Base-by-base conservation (phyloP, 176 grass and related monocot genomes). In the Chloris gayana region DNA sequence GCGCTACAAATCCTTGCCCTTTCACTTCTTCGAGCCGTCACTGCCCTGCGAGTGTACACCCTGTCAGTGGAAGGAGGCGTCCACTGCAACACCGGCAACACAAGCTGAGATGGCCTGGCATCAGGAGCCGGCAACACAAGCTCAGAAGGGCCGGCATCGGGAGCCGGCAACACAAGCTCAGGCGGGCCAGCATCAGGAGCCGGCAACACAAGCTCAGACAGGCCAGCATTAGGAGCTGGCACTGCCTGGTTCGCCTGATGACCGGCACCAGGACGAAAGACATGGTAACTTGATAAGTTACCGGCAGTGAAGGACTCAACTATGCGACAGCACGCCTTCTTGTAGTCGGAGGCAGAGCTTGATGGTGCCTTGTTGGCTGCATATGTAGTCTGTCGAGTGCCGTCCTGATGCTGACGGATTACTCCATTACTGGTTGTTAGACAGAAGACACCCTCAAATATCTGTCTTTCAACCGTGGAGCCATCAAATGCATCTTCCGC, bases 281-380 rank as follows among this genome's bases (percentile, higher is more conserved):
- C 73, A 82, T 69, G 71, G 44, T 90, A 94, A 86, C 89, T 86
- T 83, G 79, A 94, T 77, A 92, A 54, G 77, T 82, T 76, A 34
- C 92, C 89, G 22, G 84, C 83, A 64, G 77, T 85, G 67, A 88
- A 91, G 29, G 85, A 89, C 77, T 98, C 95, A 12, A 92, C 89
- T 80, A 94, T 88, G 21, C 69, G 83, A 68, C 89, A 89, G 4
- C 10, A 12, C 18, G 61, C 13, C 21, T 1, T 6, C 72, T 21
- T 82, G 77, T 56, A 17, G 58, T 15, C 59, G 63, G 75, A 67
- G 53, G 64, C 32, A 66, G 78, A 80, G 27, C 66, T 15, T 18
- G 66, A 82, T 25, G 61, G 62, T 61, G 39, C 50, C 34, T 81
- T 67, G 59, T 50, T 46, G 9, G 44, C 38, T 64, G 88, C 17